These are phyloP conservation scores for Wickerhamomyces sp. DNA, from an alignment of 1,139 yeast species.

Conservation along the genomic window DNA sequence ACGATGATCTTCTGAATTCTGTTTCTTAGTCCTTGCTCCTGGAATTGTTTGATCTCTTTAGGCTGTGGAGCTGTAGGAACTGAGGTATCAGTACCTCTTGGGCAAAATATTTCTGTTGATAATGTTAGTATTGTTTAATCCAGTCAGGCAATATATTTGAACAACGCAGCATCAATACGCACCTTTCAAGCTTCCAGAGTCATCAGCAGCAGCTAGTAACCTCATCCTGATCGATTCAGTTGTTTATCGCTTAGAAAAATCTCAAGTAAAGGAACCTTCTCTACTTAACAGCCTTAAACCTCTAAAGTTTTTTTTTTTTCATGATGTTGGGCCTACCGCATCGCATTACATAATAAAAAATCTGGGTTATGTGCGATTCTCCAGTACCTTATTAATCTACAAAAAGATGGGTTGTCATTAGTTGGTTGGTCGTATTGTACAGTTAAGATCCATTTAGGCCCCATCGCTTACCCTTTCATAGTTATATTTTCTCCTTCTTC, in stretches of 20 bases:
- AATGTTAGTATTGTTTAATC: background rate
- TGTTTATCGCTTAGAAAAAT: background rate
- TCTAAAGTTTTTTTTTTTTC: no score
- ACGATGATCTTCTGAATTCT: constrained; percentile 22
- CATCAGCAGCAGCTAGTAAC: constrained; percentile 49
- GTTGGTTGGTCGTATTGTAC: no score
- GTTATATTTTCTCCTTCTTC: constrained; percentile 16
- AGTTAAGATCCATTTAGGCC: no score
- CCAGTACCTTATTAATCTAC: no score
- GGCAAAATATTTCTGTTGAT: constrained; percentile 43
- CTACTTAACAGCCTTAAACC: no score
- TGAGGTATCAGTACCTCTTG: constrained; percentile 66
- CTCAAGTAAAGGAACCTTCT: background rate
- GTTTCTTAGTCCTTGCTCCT: constrained; percentile 31
- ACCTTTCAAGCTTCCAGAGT: constrained; percentile 46
- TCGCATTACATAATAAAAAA: no score
- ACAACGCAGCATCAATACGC: background rate
- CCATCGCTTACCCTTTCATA: background rate
- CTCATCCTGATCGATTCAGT: constrained; percentile 33
- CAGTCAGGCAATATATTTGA: no score
- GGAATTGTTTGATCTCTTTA: constrained; percentile 36
- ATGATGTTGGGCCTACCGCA: no score
- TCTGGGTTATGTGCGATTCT: no score
- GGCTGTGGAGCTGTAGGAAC: constrained; percentile 55
- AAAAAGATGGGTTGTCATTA: no score